Evolutionary conservation across 441 rosid genomes (phyloP).

Genomic region (Lepidium campestre): DNA sequence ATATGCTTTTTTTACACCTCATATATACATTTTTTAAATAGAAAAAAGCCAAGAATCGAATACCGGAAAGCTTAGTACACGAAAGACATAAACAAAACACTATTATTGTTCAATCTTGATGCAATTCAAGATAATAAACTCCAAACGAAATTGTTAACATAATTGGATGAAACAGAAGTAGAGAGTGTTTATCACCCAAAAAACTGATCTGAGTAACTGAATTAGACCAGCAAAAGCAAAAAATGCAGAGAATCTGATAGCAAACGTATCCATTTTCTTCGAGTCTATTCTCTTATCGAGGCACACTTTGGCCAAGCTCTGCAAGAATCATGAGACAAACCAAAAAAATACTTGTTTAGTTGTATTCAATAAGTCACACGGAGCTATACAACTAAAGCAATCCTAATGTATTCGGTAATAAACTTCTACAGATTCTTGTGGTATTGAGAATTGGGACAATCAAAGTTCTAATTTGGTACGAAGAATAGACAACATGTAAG

Average conservation of each 20-base stretch:
- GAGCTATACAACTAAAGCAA: neutral
- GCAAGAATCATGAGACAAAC: conserved; percentile 2
- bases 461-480: neutral
- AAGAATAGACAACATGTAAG: neutral
- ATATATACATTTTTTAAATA: neutral
- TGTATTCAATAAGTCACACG: neutral
- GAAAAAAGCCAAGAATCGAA: neutral
- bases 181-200: neutral
- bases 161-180: neutral
- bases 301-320: conserved; percentile 62
- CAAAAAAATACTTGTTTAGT: neutral
- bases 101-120: conserved; percentile 4
- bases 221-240: conserved; percentile 12
- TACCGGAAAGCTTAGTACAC: neutral
- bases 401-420: neutral
- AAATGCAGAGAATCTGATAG: conserved; percentile 4
- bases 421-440: neutral
- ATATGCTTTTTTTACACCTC: neutral
- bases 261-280: conserved; percentile 21
- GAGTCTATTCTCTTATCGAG: conserved; percentile 44
- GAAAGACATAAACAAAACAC: neutral
- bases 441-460: neutral
- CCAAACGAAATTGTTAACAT: neutral
- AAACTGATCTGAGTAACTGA: neutral
- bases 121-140: neutral